Conservation (phyloP, 805 yeast species). For the Suhomyces vadensis region DNA sequence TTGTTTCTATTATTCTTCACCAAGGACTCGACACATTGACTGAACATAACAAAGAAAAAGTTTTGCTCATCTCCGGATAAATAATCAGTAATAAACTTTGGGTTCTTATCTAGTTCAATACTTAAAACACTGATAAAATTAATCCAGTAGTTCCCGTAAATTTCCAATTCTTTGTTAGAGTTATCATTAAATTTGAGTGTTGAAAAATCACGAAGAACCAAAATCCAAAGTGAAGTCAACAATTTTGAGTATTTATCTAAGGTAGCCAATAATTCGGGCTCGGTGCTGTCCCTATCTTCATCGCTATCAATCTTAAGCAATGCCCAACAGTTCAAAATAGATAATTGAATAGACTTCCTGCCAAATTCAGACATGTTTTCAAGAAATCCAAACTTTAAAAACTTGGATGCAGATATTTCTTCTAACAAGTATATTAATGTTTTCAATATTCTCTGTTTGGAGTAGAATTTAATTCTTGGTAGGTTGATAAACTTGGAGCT, state of each 20-base stretch:
- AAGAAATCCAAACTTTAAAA: constrained; percentile 57
- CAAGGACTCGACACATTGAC: constrained; percentile 79
- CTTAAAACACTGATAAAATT: constrained; percentile 77
- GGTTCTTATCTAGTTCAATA: constrained; percentile 55
- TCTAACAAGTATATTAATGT: constrained; percentile 68
- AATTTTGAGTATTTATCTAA: constrained; percentile 56
- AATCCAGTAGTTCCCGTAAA: constrained; percentile 67
- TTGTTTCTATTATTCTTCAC: constrained; percentile 47
- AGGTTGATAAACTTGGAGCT: constrained; percentile 68
- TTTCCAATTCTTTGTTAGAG: constrained; percentile 42
- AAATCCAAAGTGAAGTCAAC: constrained; percentile 78
- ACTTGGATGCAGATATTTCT: constrained; percentile 47
- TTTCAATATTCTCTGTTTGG: constrained; percentile 54
- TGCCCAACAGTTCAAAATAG: constrained; percentile 76
- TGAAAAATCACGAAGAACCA: constrained; percentile 72
- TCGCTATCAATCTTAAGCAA: constrained; percentile 43
- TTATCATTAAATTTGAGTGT: constrained; percentile 55
- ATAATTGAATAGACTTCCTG: constrained; percentile 55
- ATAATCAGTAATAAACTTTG: constrained; percentile 44
- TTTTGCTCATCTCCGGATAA: constrained; percentile 59
- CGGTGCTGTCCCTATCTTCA: constrained; percentile 26
- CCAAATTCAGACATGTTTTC: constrained; percentile 45
- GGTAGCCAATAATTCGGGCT: constrained; percentile 49
- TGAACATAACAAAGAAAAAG: constrained; percentile 77
- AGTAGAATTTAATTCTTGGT: constrained; percentile 45